These are phyloP conservation scores for Solanum chiquidenum DNA, from an alignment of 257 asterid genomes.

Conservation along the genomic window DNA sequence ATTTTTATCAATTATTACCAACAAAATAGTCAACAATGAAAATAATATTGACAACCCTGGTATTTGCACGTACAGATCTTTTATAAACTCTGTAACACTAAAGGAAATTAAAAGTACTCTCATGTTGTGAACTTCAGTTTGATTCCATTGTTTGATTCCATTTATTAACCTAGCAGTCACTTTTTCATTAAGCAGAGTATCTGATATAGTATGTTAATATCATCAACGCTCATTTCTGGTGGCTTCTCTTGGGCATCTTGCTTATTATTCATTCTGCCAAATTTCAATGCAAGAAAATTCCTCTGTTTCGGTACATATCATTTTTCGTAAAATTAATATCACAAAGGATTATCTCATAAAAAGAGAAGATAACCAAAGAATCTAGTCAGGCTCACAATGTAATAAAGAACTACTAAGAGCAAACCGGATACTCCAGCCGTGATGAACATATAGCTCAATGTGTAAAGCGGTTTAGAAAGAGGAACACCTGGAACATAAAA, in stretches of 20 bases:
- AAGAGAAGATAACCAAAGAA: not conserved
- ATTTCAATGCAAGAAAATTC: not conserved
- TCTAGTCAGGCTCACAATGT: constrained; percentile 42
- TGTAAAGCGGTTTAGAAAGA: constrained; percentile 71
- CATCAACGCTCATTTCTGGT: not conserved
- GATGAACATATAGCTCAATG: constrained; percentile 70
- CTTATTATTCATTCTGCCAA: not conserved
- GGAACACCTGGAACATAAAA: constrained; percentile 57
- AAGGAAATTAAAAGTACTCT: not conserved
- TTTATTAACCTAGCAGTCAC: not conserved
- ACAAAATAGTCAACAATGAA: not conserved
- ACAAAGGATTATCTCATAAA: not conserved
- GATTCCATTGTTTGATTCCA: not conserved
- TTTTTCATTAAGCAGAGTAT: not conserved
- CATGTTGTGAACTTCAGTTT: not conserved
- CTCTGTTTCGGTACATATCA: not conserved
- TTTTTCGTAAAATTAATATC: not conserved
- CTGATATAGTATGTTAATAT: not conserved
- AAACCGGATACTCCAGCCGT: constrained; percentile 83
- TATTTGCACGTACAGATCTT: not conserved
- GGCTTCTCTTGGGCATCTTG: not conserved
- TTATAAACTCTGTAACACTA: not conserved
- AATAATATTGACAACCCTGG: not conserved
- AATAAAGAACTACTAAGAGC: constrained; percentile 42
- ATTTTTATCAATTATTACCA: not conserved